Percentiles rank a stretch among this genome's conserved stretches.
These are phyloP conservation scores for Hypericum androsaemum DNA, from an alignment of 345 rosid genomes.

Conservation along the genomic window DNA sequence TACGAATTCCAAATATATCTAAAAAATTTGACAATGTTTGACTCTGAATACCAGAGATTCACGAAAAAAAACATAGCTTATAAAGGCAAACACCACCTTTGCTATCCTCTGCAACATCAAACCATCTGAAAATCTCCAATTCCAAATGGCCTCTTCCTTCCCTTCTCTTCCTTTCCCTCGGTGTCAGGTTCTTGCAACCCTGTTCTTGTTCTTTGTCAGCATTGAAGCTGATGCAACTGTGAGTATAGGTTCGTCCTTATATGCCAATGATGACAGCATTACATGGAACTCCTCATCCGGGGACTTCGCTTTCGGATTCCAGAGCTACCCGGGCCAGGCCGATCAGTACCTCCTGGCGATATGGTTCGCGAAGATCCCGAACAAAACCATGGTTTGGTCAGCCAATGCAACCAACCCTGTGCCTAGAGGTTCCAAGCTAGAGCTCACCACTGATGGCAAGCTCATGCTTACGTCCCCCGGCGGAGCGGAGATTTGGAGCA, in stretches of 20 bases:
- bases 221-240: neutral
- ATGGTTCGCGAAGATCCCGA: conserved; percentile 26
- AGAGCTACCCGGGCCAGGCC: conserved; percentile 10
- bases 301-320: conserved; percentile 24
- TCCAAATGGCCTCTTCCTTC: too few relatives aligned
- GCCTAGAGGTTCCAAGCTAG: conserved; percentile 20
- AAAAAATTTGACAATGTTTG: too few relatives aligned
- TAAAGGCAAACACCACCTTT: too few relatives aligned
- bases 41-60: too few relatives aligned
- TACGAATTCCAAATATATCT: too few relatives aligned
- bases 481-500: conserved; percentile 6
- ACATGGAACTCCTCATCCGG: conserved; percentile 11
- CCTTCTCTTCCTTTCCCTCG: too few relatives aligned
- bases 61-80: too few relatives aligned
- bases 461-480: conserved; percentile 13
- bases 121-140: too few relatives aligned
- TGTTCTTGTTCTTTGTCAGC: too few relatives aligned
- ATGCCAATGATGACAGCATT: conserved; percentile 7
- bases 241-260: conserved; percentile 2
- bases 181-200: too few relatives aligned
- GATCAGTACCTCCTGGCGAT: conserved; percentile 22
- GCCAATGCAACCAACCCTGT: conserved; percentile 15
- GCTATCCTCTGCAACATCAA: too few relatives aligned
- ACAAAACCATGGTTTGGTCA: conserved; percentile 21
- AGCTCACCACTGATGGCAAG: conserved; percentile 12